phyloP scores from a whole-genome alignment of 176 grass and related monocot species.

The Zea luxurians region DNA sequence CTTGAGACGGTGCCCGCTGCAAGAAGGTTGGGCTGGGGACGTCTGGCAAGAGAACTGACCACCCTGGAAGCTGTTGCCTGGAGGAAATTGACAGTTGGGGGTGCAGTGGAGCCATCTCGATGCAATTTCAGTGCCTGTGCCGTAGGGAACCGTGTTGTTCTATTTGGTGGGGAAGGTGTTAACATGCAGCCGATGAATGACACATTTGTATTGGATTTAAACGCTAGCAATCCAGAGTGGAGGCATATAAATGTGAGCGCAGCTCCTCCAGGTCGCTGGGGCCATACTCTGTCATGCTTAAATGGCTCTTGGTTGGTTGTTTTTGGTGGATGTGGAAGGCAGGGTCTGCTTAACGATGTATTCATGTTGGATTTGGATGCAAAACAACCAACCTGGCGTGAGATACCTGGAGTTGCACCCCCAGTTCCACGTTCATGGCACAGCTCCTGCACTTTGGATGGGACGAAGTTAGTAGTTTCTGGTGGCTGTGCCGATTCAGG shows the following conservation, averaged over 20 bases:
- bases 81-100: constrained; percentile 79
- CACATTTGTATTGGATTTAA: constrained; percentile 92
- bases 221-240: constrained; percentile 88
- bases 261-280: constrained; percentile 87
- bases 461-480: constrained; percentile 88
- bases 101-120: constrained; percentile 85
- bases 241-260: constrained; percentile 76
- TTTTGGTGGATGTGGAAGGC: constrained; percentile 82
- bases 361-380: constrained; percentile 96
- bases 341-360: constrained; percentile 86
- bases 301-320: constrained; percentile 92
- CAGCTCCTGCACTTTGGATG: constrained; percentile 81
- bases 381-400: constrained; percentile 78
- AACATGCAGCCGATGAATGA: constrained; percentile 99
- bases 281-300: constrained; percentile 80
- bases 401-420: constrained; percentile 84
- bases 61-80: constrained; percentile 87
- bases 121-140: constrained; percentile 98
- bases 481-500: constrained; percentile 94
- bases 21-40: constrained; percentile 79
- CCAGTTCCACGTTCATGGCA: constrained; percentile 90
- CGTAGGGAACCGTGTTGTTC: constrained; percentile 86
- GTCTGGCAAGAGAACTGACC: constrained; percentile 79
- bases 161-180: constrained; percentile 89
- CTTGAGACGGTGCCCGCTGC: constrained; percentile 74